Conservation (phyloP, 768 basidiomycete species). For the Suillus subluteus region DNA sequence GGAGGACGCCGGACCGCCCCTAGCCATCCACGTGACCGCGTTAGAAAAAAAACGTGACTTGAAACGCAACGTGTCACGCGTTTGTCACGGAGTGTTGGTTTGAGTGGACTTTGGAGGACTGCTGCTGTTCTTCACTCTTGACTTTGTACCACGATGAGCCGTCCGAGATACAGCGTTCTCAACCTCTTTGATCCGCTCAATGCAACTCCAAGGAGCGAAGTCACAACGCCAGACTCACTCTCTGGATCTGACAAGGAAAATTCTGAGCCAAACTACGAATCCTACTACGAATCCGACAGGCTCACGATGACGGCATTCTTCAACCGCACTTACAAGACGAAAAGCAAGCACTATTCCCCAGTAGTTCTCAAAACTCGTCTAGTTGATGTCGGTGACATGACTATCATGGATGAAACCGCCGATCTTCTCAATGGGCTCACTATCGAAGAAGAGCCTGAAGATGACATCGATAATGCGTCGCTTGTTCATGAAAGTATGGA, state of each 20-base stretch:
- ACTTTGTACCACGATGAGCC: slow-evolving; percentile 16
- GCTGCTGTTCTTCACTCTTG: neutral
- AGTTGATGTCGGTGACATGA: slow-evolving; percentile 33
- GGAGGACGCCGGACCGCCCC: too few species aligned
- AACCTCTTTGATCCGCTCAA: slow-evolving; percentile 36
- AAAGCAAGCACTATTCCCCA: slow-evolving; percentile 18
- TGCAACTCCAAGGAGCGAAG: slow-evolving; percentile 30
- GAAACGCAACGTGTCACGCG: neutral
- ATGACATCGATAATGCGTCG: slow-evolving; percentile 2
- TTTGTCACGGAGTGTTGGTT: slow-evolving; percentile 3
- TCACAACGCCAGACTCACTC: slow-evolving; percentile 28
- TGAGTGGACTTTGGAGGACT: neutral
- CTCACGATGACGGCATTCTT: slow-evolving; percentile 40
- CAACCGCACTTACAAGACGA: slow-evolving; percentile 28
- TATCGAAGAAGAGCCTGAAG: slow-evolving; percentile 12
- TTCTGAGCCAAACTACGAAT: slow-evolving; percentile 10
- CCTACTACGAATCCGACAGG: slow-evolving; percentile 32
- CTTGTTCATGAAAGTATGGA: slow-evolving; percentile 10
- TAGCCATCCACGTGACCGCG: neutral
- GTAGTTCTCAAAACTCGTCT: slow-evolving; percentile 29
- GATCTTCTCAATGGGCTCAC: slow-evolving; percentile 14
- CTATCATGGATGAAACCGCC: slow-evolving; percentile 18
- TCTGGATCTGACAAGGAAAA: slow-evolving; percentile 25
- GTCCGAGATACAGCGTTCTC: slow-evolving; percentile 35
- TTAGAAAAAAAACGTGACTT: neutral